Evolutionary conservation across 1,284 basidiomycete species (phyloP).

Genomic region (Malassezia slooffiae): DNA sequence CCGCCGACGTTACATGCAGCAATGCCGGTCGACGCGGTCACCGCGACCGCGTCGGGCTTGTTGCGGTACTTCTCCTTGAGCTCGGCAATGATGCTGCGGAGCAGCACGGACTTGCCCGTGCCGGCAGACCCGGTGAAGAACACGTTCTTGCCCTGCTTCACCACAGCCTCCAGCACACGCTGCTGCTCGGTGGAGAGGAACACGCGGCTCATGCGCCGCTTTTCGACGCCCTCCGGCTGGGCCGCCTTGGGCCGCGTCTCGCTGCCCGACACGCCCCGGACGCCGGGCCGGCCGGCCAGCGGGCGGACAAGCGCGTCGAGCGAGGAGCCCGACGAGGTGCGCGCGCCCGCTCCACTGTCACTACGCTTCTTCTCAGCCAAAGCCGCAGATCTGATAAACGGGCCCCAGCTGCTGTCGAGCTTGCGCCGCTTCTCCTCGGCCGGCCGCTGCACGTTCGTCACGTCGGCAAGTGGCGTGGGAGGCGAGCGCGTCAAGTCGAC

Average conservation of each 20-base stretch:
- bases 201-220: slow-evolving; percentile 8
- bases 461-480: neutral
- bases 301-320: slow-evolving; percentile 7
- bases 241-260: neutral
- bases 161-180: slow-evolving; percentile 34
- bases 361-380: neutral
- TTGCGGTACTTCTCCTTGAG: slow-evolving; percentile 52
- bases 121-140: slow-evolving; percentile 94
- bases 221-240: neutral
- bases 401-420: slow-evolving; percentile 1
- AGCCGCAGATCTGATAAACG: neutral
- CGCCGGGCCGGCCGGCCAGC: neutral
- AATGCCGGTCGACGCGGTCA: slow-evolving; percentile 82
- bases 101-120: slow-evolving; percentile 84
- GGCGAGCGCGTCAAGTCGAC: neutral
- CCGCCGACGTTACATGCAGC: slow-evolving; percentile 88
- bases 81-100: slow-evolving; percentile 72
- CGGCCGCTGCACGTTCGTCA: neutral
- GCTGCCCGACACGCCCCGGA: neutral
- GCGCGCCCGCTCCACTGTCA: too few relatives aligned
- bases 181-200: slow-evolving; percentile 38
- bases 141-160: slow-evolving; percentile 54
- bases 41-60: slow-evolving; percentile 57
- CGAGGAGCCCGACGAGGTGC: slow-evolving; percentile 1
- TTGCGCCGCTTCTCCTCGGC: slow-evolving; percentile 1